Evolutionary conservation across 805 yeast species (phyloP), one percentile per base, ranked within the genome.

Genomic region (Kazachstania psychrophila): DNA sequence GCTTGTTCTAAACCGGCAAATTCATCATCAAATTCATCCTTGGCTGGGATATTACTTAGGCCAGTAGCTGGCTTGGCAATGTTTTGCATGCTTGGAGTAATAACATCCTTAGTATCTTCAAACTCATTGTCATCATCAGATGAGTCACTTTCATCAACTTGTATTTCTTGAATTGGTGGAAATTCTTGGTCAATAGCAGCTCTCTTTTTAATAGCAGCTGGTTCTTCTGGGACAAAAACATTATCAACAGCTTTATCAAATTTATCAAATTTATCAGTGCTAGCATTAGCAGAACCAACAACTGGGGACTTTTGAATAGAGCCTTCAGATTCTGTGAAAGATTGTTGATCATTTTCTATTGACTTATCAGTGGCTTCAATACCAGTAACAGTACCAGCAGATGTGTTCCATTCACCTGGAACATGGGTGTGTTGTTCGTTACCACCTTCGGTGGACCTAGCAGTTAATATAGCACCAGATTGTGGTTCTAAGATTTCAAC

Each of bases 151-250:
- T 74, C 80, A 31, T 68, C 72, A 28, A 67, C 61, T 17, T 73
- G 71, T 23, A 75, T 52, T 45, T 78, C 79, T 44, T 65, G 58
- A 30, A 77, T 72, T 20, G 84, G 79, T 9, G 83, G 82, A 46
- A 77, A 77, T 44, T 77, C 83, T 11, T 66, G 69, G 33, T 60
- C 65, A 16, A 38, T 49, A 20, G 41, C 33, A 13, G 31, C 30
- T 6, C 40, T 22, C 23, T 36, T 31, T 18, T 41, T 39, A 12
- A 31, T 25, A 14, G 39, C 38, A 10, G 49, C 63, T 17, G 34
- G 32, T 10, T 40, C 30, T 2, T 22, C 34, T 15, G 40, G 34
- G 9, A 38, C 33, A 9, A 41, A 39, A 5, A 48, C 36, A 8
- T 27, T 10, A 17, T 47, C 37, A n/a, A 37, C 36, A 19, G 30